A percentile compares a stretch with the other conserved stretches of the same genome.
These are phyloP conservation scores for Colletotrichum spinosum DNA, from an alignment of 2,329 filamentous ascomycete genomes.

Conservation along the genomic window DNA sequence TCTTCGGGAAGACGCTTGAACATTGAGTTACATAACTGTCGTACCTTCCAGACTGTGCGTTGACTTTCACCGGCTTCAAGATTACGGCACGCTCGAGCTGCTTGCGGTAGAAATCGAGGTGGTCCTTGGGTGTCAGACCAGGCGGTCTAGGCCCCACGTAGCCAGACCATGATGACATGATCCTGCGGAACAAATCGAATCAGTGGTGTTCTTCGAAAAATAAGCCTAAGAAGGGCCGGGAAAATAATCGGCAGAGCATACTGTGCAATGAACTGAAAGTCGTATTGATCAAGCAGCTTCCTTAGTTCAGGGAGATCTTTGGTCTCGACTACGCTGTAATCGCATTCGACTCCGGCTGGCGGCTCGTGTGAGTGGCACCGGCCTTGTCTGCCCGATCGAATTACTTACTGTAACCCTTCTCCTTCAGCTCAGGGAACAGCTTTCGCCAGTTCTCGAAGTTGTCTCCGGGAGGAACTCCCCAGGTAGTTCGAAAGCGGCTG, in stretches of 20 bases:
- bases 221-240: neutral
- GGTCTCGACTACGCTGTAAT: constrained; percentile 2
- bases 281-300: constrained; percentile 9
- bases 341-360: constrained; percentile 26
- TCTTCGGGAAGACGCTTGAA: too few species aligned
- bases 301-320: constrained; percentile 12
- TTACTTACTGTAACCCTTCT: constrained; percentile 33
- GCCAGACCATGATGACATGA: constrained; percentile 32
- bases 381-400: too few species aligned
- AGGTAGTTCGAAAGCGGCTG: constrained; percentile 28
- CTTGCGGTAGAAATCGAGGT: constrained; percentile 34
- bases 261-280: constrained; percentile 19
- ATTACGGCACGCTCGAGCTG: constrained; percentile 27
- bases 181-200: neutral
- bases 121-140: constrained; percentile 15
- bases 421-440: constrained; percentile 34
- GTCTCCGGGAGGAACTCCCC: constrained; percentile 32
- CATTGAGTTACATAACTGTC: neutral
- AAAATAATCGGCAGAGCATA: neutral
- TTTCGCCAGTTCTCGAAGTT: constrained; percentile 30
- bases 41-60: constrained; percentile 38
- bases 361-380: too few species aligned
- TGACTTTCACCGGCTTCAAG: constrained; percentile 33
- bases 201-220: neutral
- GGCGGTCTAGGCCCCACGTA: constrained; percentile 29